phyloP scores from a whole-genome alignment of 2,329 filamentous ascomycete genomes.

The Cercospora canescens region DNA sequence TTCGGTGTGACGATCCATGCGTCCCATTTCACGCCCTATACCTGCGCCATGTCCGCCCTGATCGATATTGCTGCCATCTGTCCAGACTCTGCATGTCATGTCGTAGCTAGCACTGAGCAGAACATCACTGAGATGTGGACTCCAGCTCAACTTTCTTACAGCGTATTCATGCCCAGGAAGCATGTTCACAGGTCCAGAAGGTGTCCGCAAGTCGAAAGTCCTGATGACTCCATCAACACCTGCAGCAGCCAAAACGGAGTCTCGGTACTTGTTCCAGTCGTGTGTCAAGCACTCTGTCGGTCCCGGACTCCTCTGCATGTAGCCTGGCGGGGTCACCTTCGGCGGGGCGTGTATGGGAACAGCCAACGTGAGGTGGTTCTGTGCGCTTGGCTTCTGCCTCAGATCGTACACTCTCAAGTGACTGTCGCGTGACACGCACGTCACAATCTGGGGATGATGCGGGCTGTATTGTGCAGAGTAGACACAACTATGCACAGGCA shows the following conservation, averaged over 20 bases:
- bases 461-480: conserved; percentile 92
- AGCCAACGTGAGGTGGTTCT: conserved; percentile 80
- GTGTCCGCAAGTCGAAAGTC: conserved; percentile 85
- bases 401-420: conserved; percentile 90
- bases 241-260: conserved; percentile 79
- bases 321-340: conserved; percentile 49
- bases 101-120: conserved; percentile 91
- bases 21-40: conserved; percentile 64
- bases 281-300: conserved; percentile 87
- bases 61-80: conserved; percentile 66
- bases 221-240: conserved; percentile 86
- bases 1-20: conserved; percentile 92
- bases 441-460: conserved; percentile 80
- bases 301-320: conserved; percentile 45
- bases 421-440: conserved; percentile 84
- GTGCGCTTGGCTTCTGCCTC: conserved; percentile 78
- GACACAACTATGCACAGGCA: conserved; percentile 90
- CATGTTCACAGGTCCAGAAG: conserved; percentile 70
- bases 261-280: conserved; percentile 98
- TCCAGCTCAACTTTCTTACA: conserved; percentile 83
- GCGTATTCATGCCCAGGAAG: conserved; percentile 90
- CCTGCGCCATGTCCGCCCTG: conserved; percentile 38
- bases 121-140: conserved; percentile 86
- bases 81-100: conserved; percentile 96
- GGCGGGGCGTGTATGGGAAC: conserved; percentile 78